Conservation (phyloP, 768 basidiomycete genomes). For the Trametes cinnabarina region DNA sequence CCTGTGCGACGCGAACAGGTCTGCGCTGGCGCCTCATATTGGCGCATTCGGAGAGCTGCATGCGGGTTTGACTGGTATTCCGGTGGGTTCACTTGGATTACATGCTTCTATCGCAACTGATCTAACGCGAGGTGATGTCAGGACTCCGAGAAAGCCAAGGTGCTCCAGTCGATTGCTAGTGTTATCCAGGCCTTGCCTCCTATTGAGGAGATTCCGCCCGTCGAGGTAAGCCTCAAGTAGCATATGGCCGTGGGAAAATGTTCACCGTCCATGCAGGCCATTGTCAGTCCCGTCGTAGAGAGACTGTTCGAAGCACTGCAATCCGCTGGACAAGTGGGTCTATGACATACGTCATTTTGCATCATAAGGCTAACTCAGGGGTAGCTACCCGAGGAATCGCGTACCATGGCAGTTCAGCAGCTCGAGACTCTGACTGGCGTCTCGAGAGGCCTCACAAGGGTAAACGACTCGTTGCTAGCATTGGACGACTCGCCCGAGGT, state of each 20-base stretch:
- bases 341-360: background rate
- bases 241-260: no score
- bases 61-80: conserved; percentile 68
- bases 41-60: conserved; percentile 82
- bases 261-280: conserved; percentile 45
- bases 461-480: conserved; percentile 62
- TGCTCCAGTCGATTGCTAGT: conserved; percentile 88
- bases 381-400: conserved; percentile 74
- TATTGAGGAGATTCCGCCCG: conserved; percentile 70
- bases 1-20: conserved; percentile 85
- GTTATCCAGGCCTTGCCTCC: conserved; percentile 90
- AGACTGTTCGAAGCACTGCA: conserved; percentile 64
- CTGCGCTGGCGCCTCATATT: conserved; percentile 81
- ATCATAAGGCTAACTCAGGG: background rate
- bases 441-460: conserved; percentile 82
- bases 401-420: conserved; percentile 61
- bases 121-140: conserved; percentile 24
- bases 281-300: conserved; percentile 71
- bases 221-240: conserved; percentile 47
- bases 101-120: background rate
- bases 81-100: conserved; percentile 46
- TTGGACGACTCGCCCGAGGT: conserved; percentile 56
- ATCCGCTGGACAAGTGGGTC: conserved; percentile 49
- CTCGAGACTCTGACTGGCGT: conserved; percentile 82
- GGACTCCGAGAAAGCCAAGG: conserved; percentile 87